phyloP scores from a whole-genome alignment of 257 asterid species.

The Linaria vulgaris region DNA sequence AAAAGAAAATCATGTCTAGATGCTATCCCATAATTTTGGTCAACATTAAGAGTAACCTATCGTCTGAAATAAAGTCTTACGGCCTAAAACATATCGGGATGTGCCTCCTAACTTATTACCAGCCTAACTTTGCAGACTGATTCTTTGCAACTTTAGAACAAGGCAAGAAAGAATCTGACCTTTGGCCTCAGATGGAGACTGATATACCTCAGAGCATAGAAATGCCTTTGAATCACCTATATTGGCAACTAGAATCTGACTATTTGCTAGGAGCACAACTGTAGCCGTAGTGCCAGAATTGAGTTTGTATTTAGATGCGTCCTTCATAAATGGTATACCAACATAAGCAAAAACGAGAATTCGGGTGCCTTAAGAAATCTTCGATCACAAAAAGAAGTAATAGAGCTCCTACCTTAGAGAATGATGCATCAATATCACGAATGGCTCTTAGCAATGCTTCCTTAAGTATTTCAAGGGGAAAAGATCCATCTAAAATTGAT shows the following conservation, averaged over 20 bases:
- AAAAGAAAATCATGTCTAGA: not conserved
- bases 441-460: slow-evolving; percentile 91
- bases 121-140: slow-evolving; percentile 18
- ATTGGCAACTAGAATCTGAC: slow-evolving; percentile 86
- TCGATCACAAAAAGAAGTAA: slow-evolving; percentile 13
- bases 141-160: slow-evolving; percentile 20
- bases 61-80: not conserved
- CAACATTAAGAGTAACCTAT: slow-evolving; percentile 3
- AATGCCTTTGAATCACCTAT: slow-evolving; percentile 96
- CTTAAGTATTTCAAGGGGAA: slow-evolving; percentile 77
- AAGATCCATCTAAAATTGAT: slow-evolving; percentile 62
- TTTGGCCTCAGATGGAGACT: slow-evolving; percentile 81
- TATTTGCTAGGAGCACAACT: slow-evolving; percentile 69
- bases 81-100: slow-evolving; percentile 7
- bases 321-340: slow-evolving; percentile 51
- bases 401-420: slow-evolving; percentile 54
- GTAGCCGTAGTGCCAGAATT: slow-evolving; percentile 92
- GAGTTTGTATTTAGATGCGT: slow-evolving; percentile 65
- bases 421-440: slow-evolving; percentile 72
- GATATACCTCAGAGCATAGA: slow-evolving; percentile 83
- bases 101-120: slow-evolving; percentile 13
- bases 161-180: slow-evolving; percentile 45
- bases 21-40: slow-evolving; percentile 1
- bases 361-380: slow-evolving; percentile 11
- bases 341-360: slow-evolving; percentile 30